Evolutionary conservation across 768 basidiomycete genomes (phyloP).

Genomic region (Scleroderma bovista): DNA sequence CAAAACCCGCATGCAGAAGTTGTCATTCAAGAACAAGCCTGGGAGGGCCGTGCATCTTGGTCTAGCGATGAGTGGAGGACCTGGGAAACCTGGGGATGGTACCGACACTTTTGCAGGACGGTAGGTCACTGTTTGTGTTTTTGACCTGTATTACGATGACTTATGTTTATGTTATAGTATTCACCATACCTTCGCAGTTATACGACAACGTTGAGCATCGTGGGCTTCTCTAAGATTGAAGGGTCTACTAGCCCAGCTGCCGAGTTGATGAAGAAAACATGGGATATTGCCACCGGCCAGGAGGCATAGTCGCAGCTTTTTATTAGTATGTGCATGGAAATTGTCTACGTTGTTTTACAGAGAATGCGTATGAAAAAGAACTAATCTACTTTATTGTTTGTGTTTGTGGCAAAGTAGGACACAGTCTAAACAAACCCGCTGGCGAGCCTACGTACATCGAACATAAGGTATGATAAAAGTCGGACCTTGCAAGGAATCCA

Average conservation of each 20-base stretch:
- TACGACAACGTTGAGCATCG: constrained; percentile 59
- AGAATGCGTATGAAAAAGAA: too few species aligned
- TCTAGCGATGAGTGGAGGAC: constrained; percentile 69
- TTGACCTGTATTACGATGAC: constrained; percentile 1
- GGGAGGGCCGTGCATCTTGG: constrained; percentile 70
- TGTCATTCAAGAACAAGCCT: constrained; percentile 61
- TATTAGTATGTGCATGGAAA: not conserved
- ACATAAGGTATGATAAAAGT: too few species aligned
- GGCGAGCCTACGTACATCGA: too few species aligned
- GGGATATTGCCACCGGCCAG: constrained; percentile 67
- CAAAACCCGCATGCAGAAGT: constrained; percentile 48
- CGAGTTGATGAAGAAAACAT: constrained; percentile 57
- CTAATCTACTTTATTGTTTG: too few species aligned
- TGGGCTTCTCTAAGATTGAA: constrained; percentile 64
- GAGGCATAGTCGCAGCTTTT: constrained; percentile 24
- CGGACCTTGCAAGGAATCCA: too few species aligned
- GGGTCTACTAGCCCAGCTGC: constrained; percentile 51
- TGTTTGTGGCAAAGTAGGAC: too few species aligned
- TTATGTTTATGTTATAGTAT: constrained; percentile 43
- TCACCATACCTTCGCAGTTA: constrained; percentile 76
- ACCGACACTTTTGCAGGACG: constrained; percentile 77
- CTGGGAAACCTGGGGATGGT: constrained; percentile 93
- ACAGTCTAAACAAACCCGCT: too few species aligned
- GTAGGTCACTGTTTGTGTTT: constrained; percentile 39
- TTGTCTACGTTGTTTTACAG: too few species aligned